phyloP scores from a whole-genome alignment of 345 rosid species.

The Trapa incisa region DNA sequence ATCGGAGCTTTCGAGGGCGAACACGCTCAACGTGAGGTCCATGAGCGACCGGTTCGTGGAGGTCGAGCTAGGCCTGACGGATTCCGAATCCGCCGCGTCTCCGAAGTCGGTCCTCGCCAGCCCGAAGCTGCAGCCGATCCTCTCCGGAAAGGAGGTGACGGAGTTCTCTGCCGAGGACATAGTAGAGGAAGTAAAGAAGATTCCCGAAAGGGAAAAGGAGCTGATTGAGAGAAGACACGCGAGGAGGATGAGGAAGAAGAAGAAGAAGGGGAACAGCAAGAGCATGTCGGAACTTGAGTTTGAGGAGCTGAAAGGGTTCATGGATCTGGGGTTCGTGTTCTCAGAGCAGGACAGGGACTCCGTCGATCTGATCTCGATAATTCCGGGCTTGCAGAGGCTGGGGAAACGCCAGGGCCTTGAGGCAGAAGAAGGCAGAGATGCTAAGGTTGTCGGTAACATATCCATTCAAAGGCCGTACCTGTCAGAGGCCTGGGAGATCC shows the following conservation, averaged over 20 bases:
- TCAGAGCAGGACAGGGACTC: conserved; percentile 51
- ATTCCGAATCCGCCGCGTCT: conserved; percentile 15
- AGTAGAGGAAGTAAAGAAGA: conserved; percentile 1
- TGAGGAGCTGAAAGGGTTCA: conserved; percentile 60
- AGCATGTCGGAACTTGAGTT: conserved; percentile 56
- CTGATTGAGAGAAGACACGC: neutral
- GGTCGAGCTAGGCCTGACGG: conserved; percentile 10
- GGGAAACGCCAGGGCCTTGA: conserved; percentile 14
- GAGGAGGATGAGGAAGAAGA: conserved; percentile 8
- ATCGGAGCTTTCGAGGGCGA: conserved; percentile 11
- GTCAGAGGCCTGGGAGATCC: conserved; percentile 49
- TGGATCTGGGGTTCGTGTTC: conserved; percentile 71
- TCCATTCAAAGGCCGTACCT: conserved; percentile 40
- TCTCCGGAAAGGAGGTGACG: conserved; percentile 37
- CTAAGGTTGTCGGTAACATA: conserved; percentile 1
- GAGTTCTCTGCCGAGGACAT: conserved; percentile 7
- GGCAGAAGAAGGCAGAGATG: conserved; percentile 10
- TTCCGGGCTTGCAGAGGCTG: conserved; percentile 53
- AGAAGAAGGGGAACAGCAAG: conserved; percentile 24
- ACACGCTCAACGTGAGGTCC: conserved; percentile 22
- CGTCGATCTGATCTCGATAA: conserved; percentile 29
- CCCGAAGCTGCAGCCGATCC: conserved; percentile 38
- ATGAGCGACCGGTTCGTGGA: conserved; percentile 33
- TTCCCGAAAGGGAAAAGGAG: neutral
- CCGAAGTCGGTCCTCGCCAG: conserved; percentile 33